Evolutionary conservation across 352 stramenopile genomes (phyloP).

Genomic region (Thalassiosira sp.): DNA sequence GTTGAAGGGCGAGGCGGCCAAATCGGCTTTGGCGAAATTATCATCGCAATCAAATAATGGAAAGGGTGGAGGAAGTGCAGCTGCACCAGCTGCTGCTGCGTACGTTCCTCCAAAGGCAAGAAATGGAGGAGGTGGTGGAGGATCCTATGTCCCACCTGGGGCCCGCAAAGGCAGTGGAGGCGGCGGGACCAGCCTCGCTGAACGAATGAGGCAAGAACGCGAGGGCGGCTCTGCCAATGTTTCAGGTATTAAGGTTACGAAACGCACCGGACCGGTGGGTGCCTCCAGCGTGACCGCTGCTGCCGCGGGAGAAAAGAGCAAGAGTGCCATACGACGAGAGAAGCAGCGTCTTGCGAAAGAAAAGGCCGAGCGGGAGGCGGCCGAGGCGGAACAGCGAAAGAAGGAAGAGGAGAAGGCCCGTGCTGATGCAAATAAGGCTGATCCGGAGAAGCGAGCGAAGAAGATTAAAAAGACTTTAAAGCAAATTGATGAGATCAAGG

Average conservation of each 20-base stretch:
- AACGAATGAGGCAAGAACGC: constrained; percentile 89
- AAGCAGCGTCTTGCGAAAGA: constrained; percentile 68
- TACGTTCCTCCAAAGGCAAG: constrained; percentile 71
- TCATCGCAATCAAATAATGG: constrained; percentile 32
- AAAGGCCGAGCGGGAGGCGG: constrained; percentile 62
- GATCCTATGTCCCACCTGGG: constrained; percentile 47
- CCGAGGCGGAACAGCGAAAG: constrained; percentile 52
- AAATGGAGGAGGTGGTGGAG: constrained; percentile 69
- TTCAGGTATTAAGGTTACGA: constrained; percentile 51
- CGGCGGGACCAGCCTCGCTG: constrained; percentile 91
- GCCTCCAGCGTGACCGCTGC: constrained; percentile 28
- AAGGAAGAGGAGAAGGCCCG: constrained; percentile 58
- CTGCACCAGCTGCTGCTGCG: constrained; percentile 36
- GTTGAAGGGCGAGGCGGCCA: constrained; percentile 41
- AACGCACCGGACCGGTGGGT: constrained; percentile 39
- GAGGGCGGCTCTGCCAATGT: constrained; percentile 58
- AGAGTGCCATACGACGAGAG: constrained; percentile 75
- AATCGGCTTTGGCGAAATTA: constrained; percentile 24
- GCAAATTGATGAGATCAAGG: constrained; percentile 85
- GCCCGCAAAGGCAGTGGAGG: constrained; percentile 56
- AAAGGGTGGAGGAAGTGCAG: constrained; percentile 7
- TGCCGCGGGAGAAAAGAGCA: constrained; percentile 75
- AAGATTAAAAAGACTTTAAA: constrained; percentile 86
- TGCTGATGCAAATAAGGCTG: constrained; percentile 32
- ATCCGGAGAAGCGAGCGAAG: constrained; percentile 78